A percentile compares a stretch with the other conserved stretches of the same genome.
Conservation (phyloP, 2,329 filamentous ascomycete genomes). For the Plenodomus tracheiphilus region DNA sequence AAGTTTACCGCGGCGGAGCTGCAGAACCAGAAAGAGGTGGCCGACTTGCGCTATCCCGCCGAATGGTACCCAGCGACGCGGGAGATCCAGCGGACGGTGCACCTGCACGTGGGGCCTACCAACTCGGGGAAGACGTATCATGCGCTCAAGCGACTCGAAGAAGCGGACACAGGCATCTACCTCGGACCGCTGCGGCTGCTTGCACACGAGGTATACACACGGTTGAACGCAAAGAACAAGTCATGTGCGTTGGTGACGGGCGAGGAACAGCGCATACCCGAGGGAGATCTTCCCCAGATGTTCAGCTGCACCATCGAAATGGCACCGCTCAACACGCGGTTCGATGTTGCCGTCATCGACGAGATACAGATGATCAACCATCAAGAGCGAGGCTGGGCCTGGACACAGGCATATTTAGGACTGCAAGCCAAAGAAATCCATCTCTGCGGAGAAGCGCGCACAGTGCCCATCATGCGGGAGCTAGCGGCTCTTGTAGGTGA, state of each 20-base stretch:
- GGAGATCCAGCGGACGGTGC: slow-evolving; percentile 76
- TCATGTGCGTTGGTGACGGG: slow-evolving; percentile 83
- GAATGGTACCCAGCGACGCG: slow-evolving; percentile 93
- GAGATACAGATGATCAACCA: slow-evolving; percentile 98
- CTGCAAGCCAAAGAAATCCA: slow-evolving; percentile 87
- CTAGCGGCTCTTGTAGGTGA: slow-evolving; percentile 82
- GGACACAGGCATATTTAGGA: slow-evolving; percentile 89
- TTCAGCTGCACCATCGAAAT: slow-evolving; percentile 95
- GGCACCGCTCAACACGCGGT: slow-evolving; percentile 61
- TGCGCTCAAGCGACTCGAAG: slow-evolving; percentile 81
- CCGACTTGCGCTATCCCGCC: slow-evolving; percentile 84
- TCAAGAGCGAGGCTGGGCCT: slow-evolving; percentile 81
- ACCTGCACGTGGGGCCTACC: slow-evolving; percentile 93
- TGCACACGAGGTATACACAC: slow-evolving; percentile 92
- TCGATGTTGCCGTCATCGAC: slow-evolving; percentile 94
- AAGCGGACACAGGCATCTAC: slow-evolving; percentile 77
- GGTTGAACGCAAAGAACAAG: slow-evolving; percentile 77
- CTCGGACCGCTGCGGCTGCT: slow-evolving; percentile 86
- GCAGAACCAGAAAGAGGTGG: slow-evolving; percentile 53
- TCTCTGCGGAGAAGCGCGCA: slow-evolving; percentile 86
- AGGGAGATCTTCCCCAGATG: slow-evolving; percentile 56
- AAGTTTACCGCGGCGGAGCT: slow-evolving; percentile 43
- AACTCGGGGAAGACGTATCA: slow-evolving; percentile 99
- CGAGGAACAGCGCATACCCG: slow-evolving; percentile 77
- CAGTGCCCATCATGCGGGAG: slow-evolving; percentile 75